Evolutionary conservation across 306 rosid species (phyloP).

Genomic region (Betula pendula): DNA sequence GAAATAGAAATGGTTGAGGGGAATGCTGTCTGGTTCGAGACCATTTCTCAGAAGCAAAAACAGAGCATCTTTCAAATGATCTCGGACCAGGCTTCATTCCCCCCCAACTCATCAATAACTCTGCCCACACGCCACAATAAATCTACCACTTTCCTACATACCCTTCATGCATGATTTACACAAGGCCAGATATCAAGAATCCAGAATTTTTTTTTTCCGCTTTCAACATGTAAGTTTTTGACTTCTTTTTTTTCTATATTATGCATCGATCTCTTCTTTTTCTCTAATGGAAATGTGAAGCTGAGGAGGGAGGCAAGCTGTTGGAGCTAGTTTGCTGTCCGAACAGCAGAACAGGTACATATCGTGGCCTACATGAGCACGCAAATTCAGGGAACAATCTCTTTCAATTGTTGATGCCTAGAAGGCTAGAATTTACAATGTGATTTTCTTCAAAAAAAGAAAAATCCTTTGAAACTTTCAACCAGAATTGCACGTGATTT

Average conservation of each 20-base stretch:
- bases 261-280: background rate
- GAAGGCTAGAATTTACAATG: background rate
- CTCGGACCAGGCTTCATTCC: constrained; percentile 99
- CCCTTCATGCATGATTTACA: background rate
- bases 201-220: background rate
- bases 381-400: background rate
- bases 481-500: no score
- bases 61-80: constrained; percentile 37
- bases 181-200: background rate
- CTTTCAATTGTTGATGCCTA: background rate
- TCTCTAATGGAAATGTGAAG: background rate
- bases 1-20: constrained; percentile 64
- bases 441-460: no score
- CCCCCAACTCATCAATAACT: constrained; percentile 52
- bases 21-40: constrained; percentile 97
- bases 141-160: background rate
- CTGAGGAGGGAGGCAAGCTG: background rate
- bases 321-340: background rate
- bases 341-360: background rate
- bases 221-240: background rate
- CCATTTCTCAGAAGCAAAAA: constrained; percentile 33
- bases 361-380: background rate
- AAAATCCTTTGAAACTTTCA: no score
- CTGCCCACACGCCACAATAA: background rate
- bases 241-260: background rate